Base-by-base conservation (phyloP, 2,329 filamentous ascomycete genomes). In the Colletotrichum sojae region DNA sequence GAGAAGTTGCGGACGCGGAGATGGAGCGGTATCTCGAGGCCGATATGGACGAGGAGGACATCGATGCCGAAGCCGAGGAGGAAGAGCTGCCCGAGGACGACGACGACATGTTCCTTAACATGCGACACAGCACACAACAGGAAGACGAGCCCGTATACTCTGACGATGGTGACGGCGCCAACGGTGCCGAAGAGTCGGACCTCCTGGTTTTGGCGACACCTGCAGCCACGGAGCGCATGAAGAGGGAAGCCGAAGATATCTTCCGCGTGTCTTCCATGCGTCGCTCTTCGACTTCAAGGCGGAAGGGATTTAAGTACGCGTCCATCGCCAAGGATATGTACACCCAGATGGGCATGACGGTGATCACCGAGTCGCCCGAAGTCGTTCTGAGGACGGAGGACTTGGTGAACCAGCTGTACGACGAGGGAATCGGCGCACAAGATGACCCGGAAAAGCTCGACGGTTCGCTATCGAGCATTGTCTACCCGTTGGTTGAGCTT, bases 361-460 rank as follows among this genome's bases (percentile, higher is more conserved):
- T 81, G 18, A 83, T 97, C 53, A 84, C 85, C 5, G 95, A 98
- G 79, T 83, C 90, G 1, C 89, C 91, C 69, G 85, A 90, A 53
- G 79, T 97, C 20, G 89, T 98, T 53, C 81, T 97, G 40, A 85
- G 88, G 56, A 97, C 93, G 12, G 95, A 98, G 77, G 86, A 89
- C 46, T 81, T 94, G 48, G 82, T 97, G 46, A 85, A 85, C 57
- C 84, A 84, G 60, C 82, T 95, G 18, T 93, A 93, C 73, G 85
- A 87, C 55, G 86, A 90, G 67, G 88, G 88, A 0, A 84, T 90
- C 15, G 87, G 86, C 18, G 78, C 84, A 4, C 83, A 85, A 62
- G 86, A 90, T 40, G 84, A 90, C 67, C 81, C 84, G 13, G 86
- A 87, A 63, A 85, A 84, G 70, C 80, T 91, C 68, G 86, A 90